Percentiles rank a stretch among this genome's conserved stretches.
phyloP scores from a whole-genome alignment of 306 rosid species.

The Fragaria nilgerrensis region DNA sequence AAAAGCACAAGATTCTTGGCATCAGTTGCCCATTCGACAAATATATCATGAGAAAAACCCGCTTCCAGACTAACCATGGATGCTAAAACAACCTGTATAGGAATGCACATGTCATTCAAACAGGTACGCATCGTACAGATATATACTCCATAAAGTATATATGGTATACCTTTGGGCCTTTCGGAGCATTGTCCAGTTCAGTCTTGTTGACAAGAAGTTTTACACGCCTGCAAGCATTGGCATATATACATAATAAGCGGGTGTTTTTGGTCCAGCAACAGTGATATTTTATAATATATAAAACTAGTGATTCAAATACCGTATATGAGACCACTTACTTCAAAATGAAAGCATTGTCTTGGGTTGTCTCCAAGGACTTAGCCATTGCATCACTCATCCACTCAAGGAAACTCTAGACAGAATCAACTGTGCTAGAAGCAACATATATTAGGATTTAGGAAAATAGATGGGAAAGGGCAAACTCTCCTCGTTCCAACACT shows the following conservation, averaged over 20 bases:
- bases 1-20: constrained; percentile 76
- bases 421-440: constrained; percentile 88
- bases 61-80: constrained; percentile 99
- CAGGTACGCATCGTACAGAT: background rate
- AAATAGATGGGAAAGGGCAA: constrained; percentile 76
- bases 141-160: constrained; percentile 14
- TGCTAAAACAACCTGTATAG: constrained; percentile 76
- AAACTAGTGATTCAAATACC: too few relatives aligned
- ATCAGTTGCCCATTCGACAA: constrained; percentile 88
- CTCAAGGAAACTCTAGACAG: constrained; percentile 88
- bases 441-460: constrained; percentile 76
- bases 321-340: constrained; percentile 56
- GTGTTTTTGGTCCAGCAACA: background rate
- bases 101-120: constrained; percentile 27
- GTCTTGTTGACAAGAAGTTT: constrained; percentile 66
- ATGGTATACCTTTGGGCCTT: constrained; percentile 78
- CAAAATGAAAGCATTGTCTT: constrained; percentile 83
- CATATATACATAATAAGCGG: constrained; percentile 32
- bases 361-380: constrained; percentile 88
- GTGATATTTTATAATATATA: too few relatives aligned
- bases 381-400: constrained; percentile 99
- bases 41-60: constrained; percentile 95
- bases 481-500: constrained; percentile 91
- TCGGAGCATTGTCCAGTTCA: constrained; percentile 89
- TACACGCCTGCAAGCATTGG: constrained; percentile 56